These are phyloP conservation scores for Thraustochytrium sp. DNA, from an alignment of 352 stramenopile genomes.

Conservation along the genomic window DNA sequence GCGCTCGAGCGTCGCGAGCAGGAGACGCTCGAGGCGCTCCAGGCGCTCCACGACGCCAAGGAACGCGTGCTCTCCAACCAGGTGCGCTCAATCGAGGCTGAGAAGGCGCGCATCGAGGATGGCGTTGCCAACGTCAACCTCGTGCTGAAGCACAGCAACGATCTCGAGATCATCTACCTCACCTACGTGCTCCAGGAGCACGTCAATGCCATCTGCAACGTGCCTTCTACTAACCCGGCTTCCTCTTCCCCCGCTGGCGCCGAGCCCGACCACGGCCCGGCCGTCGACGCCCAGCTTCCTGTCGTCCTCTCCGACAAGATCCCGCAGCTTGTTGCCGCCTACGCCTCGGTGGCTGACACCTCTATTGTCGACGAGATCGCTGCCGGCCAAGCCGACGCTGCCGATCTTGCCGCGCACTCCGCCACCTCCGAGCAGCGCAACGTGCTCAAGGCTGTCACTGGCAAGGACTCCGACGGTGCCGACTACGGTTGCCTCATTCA, in stretches of 20 bases:
- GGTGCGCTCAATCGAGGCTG: not conserved
- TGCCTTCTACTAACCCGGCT: constrained; percentile 20
- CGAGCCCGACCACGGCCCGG: constrained; percentile 15
- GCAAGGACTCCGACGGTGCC: not conserved
- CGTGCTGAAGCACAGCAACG: constrained; percentile 43
- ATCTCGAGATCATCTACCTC: constrained; percentile 42
- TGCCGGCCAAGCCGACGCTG: not conserved
- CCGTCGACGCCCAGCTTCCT: constrained; percentile 33
- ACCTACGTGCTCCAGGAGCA: constrained; percentile 40
- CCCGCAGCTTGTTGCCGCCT: constrained; percentile 14
- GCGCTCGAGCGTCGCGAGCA: constrained; percentile 35
- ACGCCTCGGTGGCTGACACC: constrained; percentile 25
- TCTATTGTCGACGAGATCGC: constrained; percentile 15
- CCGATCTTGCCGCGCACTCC: not conserved
- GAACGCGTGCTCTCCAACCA: constrained; percentile 26
- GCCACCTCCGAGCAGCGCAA: constrained; percentile 8
- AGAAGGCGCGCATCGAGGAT: constrained; percentile 37
- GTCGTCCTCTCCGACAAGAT: constrained; percentile 25
- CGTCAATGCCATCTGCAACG: constrained; percentile 12
- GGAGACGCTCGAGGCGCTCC: constrained; percentile 26
- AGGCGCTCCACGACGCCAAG: constrained; percentile 36
- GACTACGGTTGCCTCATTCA: constrained; percentile 38
- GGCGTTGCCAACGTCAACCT: constrained; percentile 38
- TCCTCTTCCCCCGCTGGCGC: too few species aligned
- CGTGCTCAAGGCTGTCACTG: not conserved